Base-by-base conservation (phyloP, 371 early-diverging fungal genomes). In the Globomyces sp. region DNA sequence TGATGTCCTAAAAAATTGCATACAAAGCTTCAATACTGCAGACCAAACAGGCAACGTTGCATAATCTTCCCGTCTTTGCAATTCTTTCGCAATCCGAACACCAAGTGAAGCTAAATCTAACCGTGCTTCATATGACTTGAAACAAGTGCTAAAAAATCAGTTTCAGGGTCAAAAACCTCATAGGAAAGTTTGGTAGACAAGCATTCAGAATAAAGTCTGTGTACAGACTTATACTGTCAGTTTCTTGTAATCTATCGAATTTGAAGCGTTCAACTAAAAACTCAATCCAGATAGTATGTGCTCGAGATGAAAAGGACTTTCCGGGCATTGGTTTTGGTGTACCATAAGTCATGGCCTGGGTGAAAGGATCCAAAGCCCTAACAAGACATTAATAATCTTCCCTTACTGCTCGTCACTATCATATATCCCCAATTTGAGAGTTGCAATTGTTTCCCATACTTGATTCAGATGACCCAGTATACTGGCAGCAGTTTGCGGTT, bases 291-390 rank as follows among this genome's bases (percentile, higher is more conserved):
- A 85, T 87, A 8, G 79, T 62, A 69, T 97, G 98, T 10, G 93
- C 92, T 0, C 83, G 73, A 67, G 90, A 83, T 4, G 88, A 68
- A n/a, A 82, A 88, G 13, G 80, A 81, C 36, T 87, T 82, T 42
- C 88, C 82, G 0, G 85, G 81, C 9, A 87, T 81, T 71, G 90
- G 91, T 66, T 90, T 89, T 1, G 96, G 90, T 0, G 96, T 93
- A 2, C 90, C 85, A 73, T 97, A 95, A 10, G 90, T 89, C 93
- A 97, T 94, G 65, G 87, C 89, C 63, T 83, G 83, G 6, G 86
- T 86, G 78, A 97, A 96, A 2, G 96, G 95, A 71, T 90, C 87
- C 49, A 81, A 80, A 4, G 87, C 75, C 10, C 41, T 24, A 24
- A 24, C 24, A 24, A 24, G 0, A 24, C 24, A 24, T 24, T 24